These are phyloP conservation scores for Tricholoma bakamatsutake DNA, from an alignment of 768 basidiomycete species.

Conservation along the genomic window DNA sequence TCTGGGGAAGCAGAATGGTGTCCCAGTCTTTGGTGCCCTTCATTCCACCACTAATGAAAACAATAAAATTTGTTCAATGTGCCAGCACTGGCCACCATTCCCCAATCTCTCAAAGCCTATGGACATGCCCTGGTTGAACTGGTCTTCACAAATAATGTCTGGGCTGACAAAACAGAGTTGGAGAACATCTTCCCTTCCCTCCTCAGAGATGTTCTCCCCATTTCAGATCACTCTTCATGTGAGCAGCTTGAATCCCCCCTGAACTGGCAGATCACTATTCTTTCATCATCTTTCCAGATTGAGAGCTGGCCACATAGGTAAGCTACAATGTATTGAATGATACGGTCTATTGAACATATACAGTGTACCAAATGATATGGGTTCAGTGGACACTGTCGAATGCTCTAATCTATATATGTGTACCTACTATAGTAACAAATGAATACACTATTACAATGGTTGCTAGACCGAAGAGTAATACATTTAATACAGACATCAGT, in stretches of 20 bases:
- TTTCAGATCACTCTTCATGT: neutral
- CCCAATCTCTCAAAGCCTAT: neutral
- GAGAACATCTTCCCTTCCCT: neutral
- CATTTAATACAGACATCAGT: too few relatives aligned
- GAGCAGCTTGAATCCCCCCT: neutral
- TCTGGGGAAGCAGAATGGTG: slow-evolving; percentile 18
- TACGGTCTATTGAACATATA: too few relatives aligned
- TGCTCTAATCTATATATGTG: too few relatives aligned
- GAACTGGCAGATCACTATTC: neutral
- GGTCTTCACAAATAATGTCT: neutral
- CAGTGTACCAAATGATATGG: too few relatives aligned
- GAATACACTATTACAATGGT: too few relatives aligned
- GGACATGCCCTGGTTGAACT: neutral
- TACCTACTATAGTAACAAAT: too few relatives aligned
- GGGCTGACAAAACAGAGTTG: neutral
- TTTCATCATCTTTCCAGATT: neutral
- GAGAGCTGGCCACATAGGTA: slow-evolving; percentile 8
- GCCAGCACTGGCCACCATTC: neutral
- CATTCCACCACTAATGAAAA: slow-evolving; percentile 21
- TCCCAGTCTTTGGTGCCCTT: slow-evolving; percentile 16
- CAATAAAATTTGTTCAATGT: slow-evolving; percentile 15
- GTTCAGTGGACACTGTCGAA: too few relatives aligned
- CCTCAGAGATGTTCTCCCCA: neutral
- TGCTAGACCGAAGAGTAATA: too few relatives aligned
- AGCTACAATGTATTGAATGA: too few relatives aligned